Evolutionary conservation across 148 eudicot genomes (phyloP).

Genomic region (Polygonum maritimum): DNA sequence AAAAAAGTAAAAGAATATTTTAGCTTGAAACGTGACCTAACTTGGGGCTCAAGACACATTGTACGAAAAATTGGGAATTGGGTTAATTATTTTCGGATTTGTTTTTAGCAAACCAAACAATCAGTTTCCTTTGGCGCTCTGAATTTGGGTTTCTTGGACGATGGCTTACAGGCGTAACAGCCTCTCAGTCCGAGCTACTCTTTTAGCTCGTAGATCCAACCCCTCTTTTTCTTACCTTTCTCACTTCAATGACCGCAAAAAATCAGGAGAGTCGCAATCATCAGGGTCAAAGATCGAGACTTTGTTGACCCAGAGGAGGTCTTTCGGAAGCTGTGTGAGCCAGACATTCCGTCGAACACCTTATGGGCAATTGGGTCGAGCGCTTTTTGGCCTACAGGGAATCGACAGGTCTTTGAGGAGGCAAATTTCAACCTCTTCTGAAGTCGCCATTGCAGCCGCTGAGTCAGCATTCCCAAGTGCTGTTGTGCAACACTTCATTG

Average conservation of each 20-base stretch:
- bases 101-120: no score
- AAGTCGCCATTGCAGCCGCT: conserved; percentile 75
- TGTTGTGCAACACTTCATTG: conserved; percentile 56
- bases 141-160: not conserved
- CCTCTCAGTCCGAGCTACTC: conserved; percentile 42
- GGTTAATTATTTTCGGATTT: no score
- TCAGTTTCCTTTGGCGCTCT: no score
- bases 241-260: conserved; percentile 19
- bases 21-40: no score
- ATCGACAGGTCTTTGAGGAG: not conserved
- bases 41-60: no score
- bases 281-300: conserved; percentile 8
- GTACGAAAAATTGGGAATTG: no score
- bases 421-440: conserved; percentile 13
- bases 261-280: not conserved
- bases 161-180: conserved; percentile 78
- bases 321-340: conserved; percentile 22
- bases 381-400: conserved; percentile 3
- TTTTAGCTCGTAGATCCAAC: conserved; percentile 31
- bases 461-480: conserved; percentile 71
- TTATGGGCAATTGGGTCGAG: conserved; percentile 18
- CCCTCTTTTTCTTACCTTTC: conserved; percentile 37
- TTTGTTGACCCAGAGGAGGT: conserved; percentile 21
- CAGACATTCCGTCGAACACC: conserved; percentile 7
- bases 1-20: no score